Evolutionary conservation across 176 grass and related monocot species (phyloP).

Genomic region (Bothriochloa decipiens): DNA sequence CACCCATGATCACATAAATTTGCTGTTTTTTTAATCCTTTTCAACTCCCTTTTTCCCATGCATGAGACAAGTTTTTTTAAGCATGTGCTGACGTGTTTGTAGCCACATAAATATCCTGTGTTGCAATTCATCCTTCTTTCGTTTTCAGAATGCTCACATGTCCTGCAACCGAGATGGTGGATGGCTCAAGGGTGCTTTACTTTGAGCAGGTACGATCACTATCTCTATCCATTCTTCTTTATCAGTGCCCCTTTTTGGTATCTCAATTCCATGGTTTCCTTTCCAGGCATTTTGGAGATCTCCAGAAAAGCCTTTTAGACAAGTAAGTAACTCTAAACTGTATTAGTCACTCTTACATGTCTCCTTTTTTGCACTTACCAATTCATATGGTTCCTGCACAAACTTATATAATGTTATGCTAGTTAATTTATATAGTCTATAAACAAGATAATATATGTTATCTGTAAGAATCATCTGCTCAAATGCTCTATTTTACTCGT

Average conservation of each 20-base stretch:
- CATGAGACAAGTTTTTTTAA: neutral
- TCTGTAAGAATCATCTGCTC: neutral
- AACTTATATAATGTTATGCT: neutral
- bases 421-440: neutral
- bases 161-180: slow-evolving; percentile 95
- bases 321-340: slow-evolving; percentile 72
- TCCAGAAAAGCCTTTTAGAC: slow-evolving; percentile 96
- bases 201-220: slow-evolving; percentile 75
- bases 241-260: slow-evolving; percentile 15
- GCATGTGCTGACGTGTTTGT: slow-evolving; percentile 9
- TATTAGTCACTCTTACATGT: slow-evolving; percentile 24
- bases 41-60: neutral
- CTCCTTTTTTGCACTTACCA: neutral
- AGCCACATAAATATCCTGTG: neutral
- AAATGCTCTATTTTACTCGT: slow-evolving; percentile 9
- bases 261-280: slow-evolving; percentile 21
- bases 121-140: slow-evolving; percentile 23
- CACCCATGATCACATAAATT: neutral
- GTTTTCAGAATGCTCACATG: slow-evolving; percentile 79
- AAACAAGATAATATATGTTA: slow-evolving; percentile 7
- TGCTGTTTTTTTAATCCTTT: slow-evolving; percentile 2
- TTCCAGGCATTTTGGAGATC: slow-evolving; percentile 98
- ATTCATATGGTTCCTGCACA: slow-evolving; percentile 21
- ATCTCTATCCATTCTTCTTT: slow-evolving; percentile 22
- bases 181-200: slow-evolving; percentile 94